A percentile compares a stretch with the other conserved stretches of the same genome.
Conservation (phyloP, 2,329 filamentous ascomycete species). For the Xenoacremonium recifei region DNA sequence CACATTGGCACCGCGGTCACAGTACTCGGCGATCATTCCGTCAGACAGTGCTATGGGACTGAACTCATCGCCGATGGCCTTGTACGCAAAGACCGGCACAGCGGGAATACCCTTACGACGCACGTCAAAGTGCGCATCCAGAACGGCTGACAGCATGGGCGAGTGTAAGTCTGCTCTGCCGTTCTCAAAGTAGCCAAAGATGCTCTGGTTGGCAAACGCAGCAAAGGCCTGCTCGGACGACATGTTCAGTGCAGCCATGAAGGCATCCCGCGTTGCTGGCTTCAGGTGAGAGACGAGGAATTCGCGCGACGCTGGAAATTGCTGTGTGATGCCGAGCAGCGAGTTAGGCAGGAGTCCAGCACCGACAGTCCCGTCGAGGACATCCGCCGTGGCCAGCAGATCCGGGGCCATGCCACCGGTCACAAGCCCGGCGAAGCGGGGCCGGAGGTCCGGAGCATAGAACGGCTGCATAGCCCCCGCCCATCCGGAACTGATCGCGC, state of each 20-base stretch:
- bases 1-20: slow-evolving; percentile 18
- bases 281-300: slow-evolving; percentile 19
- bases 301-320: slow-evolving; percentile 17
- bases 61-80: slow-evolving; percentile 18
- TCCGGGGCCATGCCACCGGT: slow-evolving; percentile 48
- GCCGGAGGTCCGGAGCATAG: slow-evolving; percentile 51
- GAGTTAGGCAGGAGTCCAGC: slow-evolving; percentile 20
- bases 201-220: slow-evolving; percentile 9
- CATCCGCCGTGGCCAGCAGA: slow-evolving; percentile 32
- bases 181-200: slow-evolving; percentile 15
- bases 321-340: slow-evolving; percentile 19
- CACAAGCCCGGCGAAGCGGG: slow-evolving; percentile 44
- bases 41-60: slow-evolving; percentile 17
- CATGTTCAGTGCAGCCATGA: slow-evolving; percentile 15
- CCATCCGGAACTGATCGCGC: slow-evolving; percentile 49
- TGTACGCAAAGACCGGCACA: slow-evolving; percentile 22
- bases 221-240: slow-evolving; percentile 10
- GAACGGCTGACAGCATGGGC: slow-evolving; percentile 3
- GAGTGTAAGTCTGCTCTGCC: slow-evolving; percentile 7
- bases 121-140: slow-evolving; percentile 23
- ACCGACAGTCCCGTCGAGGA: slow-evolving; percentile 26
- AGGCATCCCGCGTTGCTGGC: slow-evolving; percentile 17
- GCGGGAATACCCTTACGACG: slow-evolving; percentile 22
- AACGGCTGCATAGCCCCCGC: slow-evolving; percentile 49
- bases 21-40: slow-evolving; percentile 16